phyloP scores from a whole-genome alignment of 495 filamentous ascomycete species.

The Pyrenula massariospora region DNA sequence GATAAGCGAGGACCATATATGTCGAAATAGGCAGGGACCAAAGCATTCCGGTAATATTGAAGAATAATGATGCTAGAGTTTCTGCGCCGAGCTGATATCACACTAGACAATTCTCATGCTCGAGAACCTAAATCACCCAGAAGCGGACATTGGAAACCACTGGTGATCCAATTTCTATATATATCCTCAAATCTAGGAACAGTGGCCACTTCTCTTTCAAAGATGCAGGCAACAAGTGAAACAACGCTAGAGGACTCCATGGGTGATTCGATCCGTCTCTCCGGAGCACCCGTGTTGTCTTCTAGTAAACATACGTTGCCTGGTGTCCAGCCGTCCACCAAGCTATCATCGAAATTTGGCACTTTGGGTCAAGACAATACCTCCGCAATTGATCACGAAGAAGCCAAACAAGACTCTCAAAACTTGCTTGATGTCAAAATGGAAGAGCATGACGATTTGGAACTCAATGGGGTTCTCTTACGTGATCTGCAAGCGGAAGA shows the following conservation, averaged over 20 bases:
- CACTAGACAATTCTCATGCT: too few species aligned
- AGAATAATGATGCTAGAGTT: neutral
- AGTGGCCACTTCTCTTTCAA: neutral
- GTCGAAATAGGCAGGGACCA: neutral
- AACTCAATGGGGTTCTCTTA: neutral
- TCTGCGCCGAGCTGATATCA: too few species aligned
- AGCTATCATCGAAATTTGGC: neutral
- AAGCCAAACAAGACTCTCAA: neutral
- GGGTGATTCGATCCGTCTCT: neutral
- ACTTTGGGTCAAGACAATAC: neutral
- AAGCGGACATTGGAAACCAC: neutral
- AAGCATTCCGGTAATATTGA: neutral
- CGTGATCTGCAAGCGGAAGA: neutral
- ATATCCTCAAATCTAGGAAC: neutral
- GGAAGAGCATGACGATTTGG: neutral
- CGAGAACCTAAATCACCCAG: neutral
- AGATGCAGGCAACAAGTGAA: neutral
- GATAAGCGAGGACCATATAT: neutral
- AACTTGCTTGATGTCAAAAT: neutral
- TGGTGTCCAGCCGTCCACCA: too few species aligned
- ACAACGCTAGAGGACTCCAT: neutral
- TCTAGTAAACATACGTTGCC: neutral
- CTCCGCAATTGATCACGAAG: neutral
- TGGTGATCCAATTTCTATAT: neutral
- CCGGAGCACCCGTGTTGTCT: neutral